Percentiles rank a stretch among this genome's conserved stretches.
Evolutionary conservation across 2,329 filamentous ascomycete species (phyloP).

Genomic region (Colletotrichum sp.): DNA sequence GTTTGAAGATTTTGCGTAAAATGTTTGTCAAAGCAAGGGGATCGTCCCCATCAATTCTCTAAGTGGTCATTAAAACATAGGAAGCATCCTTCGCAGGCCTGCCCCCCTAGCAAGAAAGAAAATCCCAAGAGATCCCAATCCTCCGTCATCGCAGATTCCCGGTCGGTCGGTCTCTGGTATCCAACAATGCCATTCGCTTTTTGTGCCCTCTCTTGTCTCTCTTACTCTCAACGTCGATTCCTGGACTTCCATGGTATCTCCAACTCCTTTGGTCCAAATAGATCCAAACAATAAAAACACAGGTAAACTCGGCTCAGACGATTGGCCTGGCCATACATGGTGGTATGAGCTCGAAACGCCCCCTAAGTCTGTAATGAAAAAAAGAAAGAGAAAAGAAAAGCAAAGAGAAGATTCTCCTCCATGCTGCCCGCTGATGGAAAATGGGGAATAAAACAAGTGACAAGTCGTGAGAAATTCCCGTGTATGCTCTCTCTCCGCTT

Average conservation of each 20-base stretch:
- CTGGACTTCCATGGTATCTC: conserved; percentile 17
- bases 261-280: conserved; percentile 11
- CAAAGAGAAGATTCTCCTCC: not conserved
- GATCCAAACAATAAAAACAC: not conserved
- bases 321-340: conserved; percentile 1
- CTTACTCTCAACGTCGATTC: not conserved
- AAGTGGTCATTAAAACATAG: not conserved
- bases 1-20: not conserved
- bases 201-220: not conserved
- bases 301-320: not conserved
- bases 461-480: conserved; percentile 15
- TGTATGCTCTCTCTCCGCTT: not conserved
- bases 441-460: conserved; percentile 13
- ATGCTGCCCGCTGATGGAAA: conserved; percentile 19
- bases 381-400: conserved; percentile 7
- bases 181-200: not conserved
- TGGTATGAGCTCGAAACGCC: not conserved
- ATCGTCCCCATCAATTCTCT: not conserved
- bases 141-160: not conserved
- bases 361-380: not conserved
- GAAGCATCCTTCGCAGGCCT: not conserved
- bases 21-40: not conserved
- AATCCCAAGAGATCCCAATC: not conserved
- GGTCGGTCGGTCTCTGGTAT: not conserved
- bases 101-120: not conserved